Evolutionary conservation across 179 eudicot genomes (phyloP), one percentile per base, ranked within the genome.

Genomic region (Patellifolia procumbens): DNA sequence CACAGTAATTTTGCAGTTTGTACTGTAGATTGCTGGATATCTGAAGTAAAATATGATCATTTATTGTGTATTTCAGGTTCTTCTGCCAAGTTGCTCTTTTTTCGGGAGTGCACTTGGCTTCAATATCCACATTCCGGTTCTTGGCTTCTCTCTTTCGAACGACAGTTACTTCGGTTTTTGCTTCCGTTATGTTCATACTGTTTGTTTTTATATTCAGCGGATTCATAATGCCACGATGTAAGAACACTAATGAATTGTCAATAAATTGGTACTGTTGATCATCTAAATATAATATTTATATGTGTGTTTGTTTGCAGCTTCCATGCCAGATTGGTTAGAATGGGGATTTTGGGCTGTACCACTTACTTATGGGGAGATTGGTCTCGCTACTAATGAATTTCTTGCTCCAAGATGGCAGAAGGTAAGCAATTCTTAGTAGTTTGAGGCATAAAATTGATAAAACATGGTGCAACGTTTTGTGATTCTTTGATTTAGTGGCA

Each of bases 301-400:
- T 61, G 45, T 58, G 26, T 64, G 58, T 61, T 70, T 78, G 34
- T 74, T 53, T 85, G 81, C 90, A 93, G 97, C 87, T 28, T 85
- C 94, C 61, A 88, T 93, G 94, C 98, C 98, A 20, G 56, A 19
- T 76, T 93, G 98, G 98, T 79, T 93, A 77, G 82, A 78, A 46
- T 93, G 98, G 98, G 96, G 83, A 74, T 89, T 86, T 81, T 93
- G 98, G 98, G 70, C 74, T 79, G 86, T 86, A 20, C 97, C 96
- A 3, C 75, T 92, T 39, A 75, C 97, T 67, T 94, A 94, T 80
- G 97, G 88, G 28, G 92, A 90, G 82, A 81, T 92, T 43, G 98
- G 96, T 52, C 83, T 92, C 42, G 74, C 94, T 29, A 72, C 81
- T 24, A 94, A 92, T 76, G 98, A 94, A 79, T 94, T 94, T 83